Evolutionary conservation across 306 rosid species (phyloP), one percentile per base, ranked within the genome.

Genomic region (Inga laurina): DNA sequence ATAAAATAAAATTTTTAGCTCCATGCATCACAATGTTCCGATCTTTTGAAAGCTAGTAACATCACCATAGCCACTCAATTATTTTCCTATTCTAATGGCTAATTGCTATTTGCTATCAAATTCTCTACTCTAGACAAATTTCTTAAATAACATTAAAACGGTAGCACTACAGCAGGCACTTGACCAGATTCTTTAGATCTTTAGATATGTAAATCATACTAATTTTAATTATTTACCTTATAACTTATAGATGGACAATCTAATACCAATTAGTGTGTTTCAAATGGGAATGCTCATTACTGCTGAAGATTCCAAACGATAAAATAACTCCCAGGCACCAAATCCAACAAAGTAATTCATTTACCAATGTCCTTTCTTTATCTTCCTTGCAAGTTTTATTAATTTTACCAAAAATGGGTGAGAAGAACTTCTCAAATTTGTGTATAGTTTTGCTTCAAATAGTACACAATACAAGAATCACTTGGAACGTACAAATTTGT

Each of bases 391-490:
- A 18, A 34, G 18, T 12, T 43, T 30, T 21, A 57, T 5, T 67
- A 11, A 24, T 43, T 66, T 32, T 54, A 32, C n/a, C 16, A 56
- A 22, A 62, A 48, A n/a, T 21, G 24, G 27, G 10, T 1, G 32
- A 49, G 34, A 44, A 66, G 66, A 57, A 70, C 57, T 57, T 70
- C 82, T 70, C 35, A 45, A 70, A 70, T 70, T 69, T 70, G 46
- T 57, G 46, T 22, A 70, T 62, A 77, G 52, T 73, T 70, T 27
- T 49, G 59, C 44, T 37, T 46, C 56, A 10, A 43, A 19, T 34
- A 6, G 39, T n/a, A 49, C 76, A 8, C 45, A 34, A 76, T 52
- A 65, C 41, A 81, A 19, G 18, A 52, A 75, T 75, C 66, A 52
- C 35, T 19, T 32, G 32, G 46, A 54, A 21, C 8, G 48, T 27